Conservation (phyloP, 306 rosid species). For the Arachis hypogaea region DNA sequence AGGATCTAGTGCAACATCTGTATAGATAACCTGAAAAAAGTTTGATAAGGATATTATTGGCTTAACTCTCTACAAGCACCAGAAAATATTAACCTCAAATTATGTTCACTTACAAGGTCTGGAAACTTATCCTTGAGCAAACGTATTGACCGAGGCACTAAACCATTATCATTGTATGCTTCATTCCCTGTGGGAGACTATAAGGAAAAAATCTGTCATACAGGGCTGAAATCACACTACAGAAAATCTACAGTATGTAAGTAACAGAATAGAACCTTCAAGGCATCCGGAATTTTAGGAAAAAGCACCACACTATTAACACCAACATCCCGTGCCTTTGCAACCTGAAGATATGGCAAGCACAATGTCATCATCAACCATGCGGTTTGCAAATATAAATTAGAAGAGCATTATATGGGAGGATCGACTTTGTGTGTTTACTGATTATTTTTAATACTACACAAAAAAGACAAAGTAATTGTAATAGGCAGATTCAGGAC, state of each 20-base stretch:
- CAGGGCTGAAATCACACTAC: constrained; percentile 29
- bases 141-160: constrained; percentile 87
- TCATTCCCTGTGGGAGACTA: constrained; percentile 87
- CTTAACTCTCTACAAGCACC: constrained; percentile 30
- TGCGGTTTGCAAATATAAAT: constrained; percentile 18
- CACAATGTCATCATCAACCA: constrained; percentile 18
- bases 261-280: constrained; percentile 63
- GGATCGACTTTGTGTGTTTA: neutral
- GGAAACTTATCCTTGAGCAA: constrained; percentile 92
- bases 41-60: constrained; percentile 9
- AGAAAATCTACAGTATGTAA: constrained; percentile 26
- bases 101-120: constrained; percentile 75
- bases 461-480: constrained; percentile 1
- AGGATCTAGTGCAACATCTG: constrained; percentile 97
- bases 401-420: neutral
- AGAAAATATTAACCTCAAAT: constrained; percentile 27
- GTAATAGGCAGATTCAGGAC: too few relatives aligned
- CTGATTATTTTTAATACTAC: constrained; percentile 16
- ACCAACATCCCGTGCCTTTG: constrained; percentile 89
- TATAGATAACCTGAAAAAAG: constrained; percentile 75
- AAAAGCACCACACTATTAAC: constrained; percentile 86
- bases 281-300: constrained; percentile 95
- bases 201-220: constrained; percentile 37
- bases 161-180: constrained; percentile 86
- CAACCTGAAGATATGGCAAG: constrained; percentile 60